A percentile compares a stretch with the other conserved stretches of the same genome.
These are phyloP conservation scores for Chrysanthemum lavandulifolium DNA, from an alignment of 129 eudicot genomes.

Conservation along the genomic window DNA sequence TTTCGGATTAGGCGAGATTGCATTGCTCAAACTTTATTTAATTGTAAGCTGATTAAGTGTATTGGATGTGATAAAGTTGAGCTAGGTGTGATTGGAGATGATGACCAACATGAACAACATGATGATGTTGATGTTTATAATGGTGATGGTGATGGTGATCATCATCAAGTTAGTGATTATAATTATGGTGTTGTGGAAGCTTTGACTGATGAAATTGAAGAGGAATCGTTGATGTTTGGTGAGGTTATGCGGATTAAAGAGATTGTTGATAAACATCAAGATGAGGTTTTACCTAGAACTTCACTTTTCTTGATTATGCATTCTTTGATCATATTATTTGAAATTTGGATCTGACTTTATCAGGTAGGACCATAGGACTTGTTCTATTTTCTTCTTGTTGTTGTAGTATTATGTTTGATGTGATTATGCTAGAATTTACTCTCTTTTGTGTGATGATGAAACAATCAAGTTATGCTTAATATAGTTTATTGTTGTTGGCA, in stretches of 20 bases:
- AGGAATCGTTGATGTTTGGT: conserved; percentile 43
- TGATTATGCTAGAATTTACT: background rate
- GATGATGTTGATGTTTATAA: conserved; percentile 29
- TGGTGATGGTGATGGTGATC: conserved; percentile 20
- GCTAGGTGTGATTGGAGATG: conserved; percentile 40
- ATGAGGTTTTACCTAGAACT: conserved; percentile 49
- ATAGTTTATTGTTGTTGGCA: conserved; percentile 26
- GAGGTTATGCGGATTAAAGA: conserved; percentile 83
- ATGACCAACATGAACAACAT: conserved; percentile 27
- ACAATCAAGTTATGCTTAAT: background rate
- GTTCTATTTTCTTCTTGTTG: background rate
- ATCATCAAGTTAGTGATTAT: conserved; percentile 39
- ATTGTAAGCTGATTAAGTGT: conserved; percentile 59
- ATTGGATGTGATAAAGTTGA: conserved; percentile 57
- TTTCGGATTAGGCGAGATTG: conserved; percentile 62
- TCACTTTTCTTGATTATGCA: background rate
- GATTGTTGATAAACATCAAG: conserved; percentile 51
- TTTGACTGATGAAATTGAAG: conserved; percentile 81
- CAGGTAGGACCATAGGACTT: background rate
- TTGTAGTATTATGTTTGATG: background rate
- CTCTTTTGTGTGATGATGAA: background rate
- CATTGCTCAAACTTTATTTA: conserved; percentile 67
- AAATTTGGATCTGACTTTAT: background rate
- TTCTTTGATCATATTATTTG: background rate
- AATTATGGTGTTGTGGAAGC: conserved; percentile 80